A percentile compares a stretch with the other conserved stretches of the same genome.
phyloP scores from a whole-genome alignment of 108 stramenopile genomes.

The Nitzschia inconspicua region DNA sequence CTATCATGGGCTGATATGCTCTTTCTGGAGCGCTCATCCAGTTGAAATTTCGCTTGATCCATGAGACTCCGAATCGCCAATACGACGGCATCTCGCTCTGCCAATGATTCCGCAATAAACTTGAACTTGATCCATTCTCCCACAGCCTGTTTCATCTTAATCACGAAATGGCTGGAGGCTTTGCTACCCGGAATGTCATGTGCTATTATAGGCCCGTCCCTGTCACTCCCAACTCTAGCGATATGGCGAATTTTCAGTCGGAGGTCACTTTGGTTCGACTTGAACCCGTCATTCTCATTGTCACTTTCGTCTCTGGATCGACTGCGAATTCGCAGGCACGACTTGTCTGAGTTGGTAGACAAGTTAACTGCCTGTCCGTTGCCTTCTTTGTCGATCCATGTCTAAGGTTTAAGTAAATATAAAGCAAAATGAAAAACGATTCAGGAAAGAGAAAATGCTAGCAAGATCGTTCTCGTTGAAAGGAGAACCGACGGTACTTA shows the following conservation, averaged over 20 bases:
- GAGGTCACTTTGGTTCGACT: slow-evolving; percentile 18
- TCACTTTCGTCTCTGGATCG: slow-evolving; percentile 13
- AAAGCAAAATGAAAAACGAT: background rate
- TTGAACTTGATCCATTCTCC: slow-evolving; percentile 19
- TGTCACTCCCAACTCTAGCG: slow-evolving; percentile 15
- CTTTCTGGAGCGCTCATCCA: background rate
- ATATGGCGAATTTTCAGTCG: slow-evolving; percentile 20
- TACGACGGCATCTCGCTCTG: slow-evolving; percentile 22
- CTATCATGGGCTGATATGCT: background rate
- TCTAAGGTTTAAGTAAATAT: background rate
- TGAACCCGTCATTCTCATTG: slow-evolving; percentile 21
- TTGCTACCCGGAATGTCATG: background rate
- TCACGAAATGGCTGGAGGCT: slow-evolving; percentile 11
- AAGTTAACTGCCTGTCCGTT: background rate
- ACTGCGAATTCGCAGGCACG: slow-evolving; percentile 24
- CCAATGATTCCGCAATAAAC: slow-evolving; percentile 22
- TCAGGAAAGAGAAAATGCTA: background rate
- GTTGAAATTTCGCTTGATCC: slow-evolving; percentile 1
- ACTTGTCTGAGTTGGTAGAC: slow-evolving; percentile 13
- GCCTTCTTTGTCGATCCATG: background rate
- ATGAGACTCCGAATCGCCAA: slow-evolving; percentile 16
- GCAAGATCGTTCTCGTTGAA: background rate
- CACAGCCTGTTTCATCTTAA: slow-evolving; percentile 12
- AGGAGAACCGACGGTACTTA: slow-evolving; percentile 3
- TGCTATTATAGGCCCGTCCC: slow-evolving; percentile 1